phyloP scores from a whole-genome alignment of 176 grass and related monocot genomes.

The Rhynchospora pubera region DNA sequence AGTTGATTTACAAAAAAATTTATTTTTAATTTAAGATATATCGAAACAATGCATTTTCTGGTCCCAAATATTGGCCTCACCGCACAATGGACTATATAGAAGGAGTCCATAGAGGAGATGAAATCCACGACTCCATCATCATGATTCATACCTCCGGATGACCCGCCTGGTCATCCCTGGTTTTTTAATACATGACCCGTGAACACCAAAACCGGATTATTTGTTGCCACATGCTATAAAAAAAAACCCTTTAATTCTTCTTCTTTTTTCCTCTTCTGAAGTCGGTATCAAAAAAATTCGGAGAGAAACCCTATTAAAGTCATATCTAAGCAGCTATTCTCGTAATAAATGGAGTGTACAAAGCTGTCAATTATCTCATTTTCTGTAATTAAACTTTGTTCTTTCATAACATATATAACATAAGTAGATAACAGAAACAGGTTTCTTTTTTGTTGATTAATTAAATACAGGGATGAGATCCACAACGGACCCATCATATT shows the following conservation, averaged over 20 bases:
- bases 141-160: background rate
- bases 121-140: background rate
- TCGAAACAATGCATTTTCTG: background rate
- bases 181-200: too few relatives aligned
- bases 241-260: background rate
- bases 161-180: too few relatives aligned
- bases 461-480: background rate
- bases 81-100: background rate
- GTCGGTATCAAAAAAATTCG: background rate
- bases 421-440: background rate
- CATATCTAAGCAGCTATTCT: background rate
- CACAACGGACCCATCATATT: background rate
- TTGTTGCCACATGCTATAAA: background rate
- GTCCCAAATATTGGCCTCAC: background rate
- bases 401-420: background rate
- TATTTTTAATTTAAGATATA: background rate
- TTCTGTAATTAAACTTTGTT: background rate
- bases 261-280: background rate
- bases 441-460: background rate
- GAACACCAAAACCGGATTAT: background rate
- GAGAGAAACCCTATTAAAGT: background rate
- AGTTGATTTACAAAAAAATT: background rate
- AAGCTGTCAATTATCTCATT: background rate
- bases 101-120: background rate
- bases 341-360: background rate